phyloP scores from a whole-genome alignment of 2,329 filamentous ascomycete species.

The Zalaria sp. region DNA sequence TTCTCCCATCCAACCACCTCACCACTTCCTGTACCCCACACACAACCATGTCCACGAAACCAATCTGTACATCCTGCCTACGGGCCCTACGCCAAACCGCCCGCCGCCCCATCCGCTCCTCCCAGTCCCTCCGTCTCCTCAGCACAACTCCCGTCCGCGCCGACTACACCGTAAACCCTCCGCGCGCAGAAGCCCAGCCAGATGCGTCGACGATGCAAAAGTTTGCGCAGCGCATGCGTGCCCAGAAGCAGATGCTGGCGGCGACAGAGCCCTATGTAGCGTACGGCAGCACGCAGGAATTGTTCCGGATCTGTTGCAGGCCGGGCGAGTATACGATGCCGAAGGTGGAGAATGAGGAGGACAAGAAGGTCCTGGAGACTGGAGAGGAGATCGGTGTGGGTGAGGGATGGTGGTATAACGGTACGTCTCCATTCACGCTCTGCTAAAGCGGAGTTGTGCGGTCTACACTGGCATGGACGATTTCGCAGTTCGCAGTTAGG shows the following conservation, averaged over 20 bases:
- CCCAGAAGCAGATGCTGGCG: constrained; percentile 13
- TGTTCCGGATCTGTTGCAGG: constrained; percentile 61
- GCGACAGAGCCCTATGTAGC: constrained; percentile 59
- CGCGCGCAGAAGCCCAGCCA: constrained; percentile 7
- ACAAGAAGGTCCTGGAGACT: constrained; percentile 55
- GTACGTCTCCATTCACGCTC: constrained; percentile 32
- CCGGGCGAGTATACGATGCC: constrained; percentile 68
- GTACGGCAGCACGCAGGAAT: constrained; percentile 61
- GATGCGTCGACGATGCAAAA: constrained; percentile 6
- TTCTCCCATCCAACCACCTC: too few species aligned
- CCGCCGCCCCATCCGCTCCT: constrained; percentile 1
- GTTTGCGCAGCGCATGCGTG: constrained; percentile 7
- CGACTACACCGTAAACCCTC: constrained; percentile 7
- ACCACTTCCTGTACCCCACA: too few species aligned
- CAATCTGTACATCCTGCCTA: constrained; percentile 11
- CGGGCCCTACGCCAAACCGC: constrained; percentile 9
- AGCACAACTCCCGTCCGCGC: constrained; percentile 3
- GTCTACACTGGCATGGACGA: too few species aligned
- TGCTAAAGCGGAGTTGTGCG: constrained; percentile 5
- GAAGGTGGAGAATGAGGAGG: constrained; percentile 43
- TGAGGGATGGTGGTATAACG: constrained; percentile 66
- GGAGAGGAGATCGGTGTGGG: constrained; percentile 73
- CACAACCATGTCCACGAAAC: constrained; percentile 9
- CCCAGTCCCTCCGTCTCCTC: constrained; percentile 2
- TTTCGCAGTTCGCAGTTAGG: too few species aligned